Evolutionary conservation across 1,284 basidiomycete genomes (phyloP).

Genomic region (Apiotrichum porosum): DNA sequence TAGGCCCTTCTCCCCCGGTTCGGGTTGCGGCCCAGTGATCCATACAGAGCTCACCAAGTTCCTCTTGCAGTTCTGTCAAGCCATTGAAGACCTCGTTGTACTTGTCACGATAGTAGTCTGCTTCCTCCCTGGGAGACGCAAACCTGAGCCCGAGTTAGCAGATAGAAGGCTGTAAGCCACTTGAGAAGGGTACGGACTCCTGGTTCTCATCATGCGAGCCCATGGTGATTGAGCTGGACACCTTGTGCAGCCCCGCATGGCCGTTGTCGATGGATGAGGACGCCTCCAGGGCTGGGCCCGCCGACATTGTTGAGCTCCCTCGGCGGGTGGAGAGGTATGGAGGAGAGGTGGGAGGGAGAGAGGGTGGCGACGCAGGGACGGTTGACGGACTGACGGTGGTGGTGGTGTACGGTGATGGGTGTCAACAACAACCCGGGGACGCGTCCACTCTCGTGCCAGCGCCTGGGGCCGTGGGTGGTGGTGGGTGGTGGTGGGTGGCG

Average conservation of each 20-base stretch:
- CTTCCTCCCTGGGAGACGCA: conserved; percentile 44
- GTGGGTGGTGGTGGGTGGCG: too few relatives aligned
- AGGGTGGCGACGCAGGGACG: too few relatives aligned
- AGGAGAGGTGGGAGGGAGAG: background rate
- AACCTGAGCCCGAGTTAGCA: too few relatives aligned
- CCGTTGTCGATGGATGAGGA: background rate
- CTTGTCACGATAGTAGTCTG: conserved; percentile 69
- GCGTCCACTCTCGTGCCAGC: background rate
- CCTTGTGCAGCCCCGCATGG: conserved; percentile 19
- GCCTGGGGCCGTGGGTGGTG: too few relatives aligned
- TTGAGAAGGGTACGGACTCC: too few relatives aligned
- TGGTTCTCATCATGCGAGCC: too few relatives aligned
- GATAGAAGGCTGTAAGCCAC: too few relatives aligned
- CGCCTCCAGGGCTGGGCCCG: background rate
- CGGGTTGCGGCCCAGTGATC: background rate
- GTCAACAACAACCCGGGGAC: background rate
- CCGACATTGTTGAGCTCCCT: conserved; percentile 6
- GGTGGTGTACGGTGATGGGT: background rate
- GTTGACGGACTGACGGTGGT: background rate
- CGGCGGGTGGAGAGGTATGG: background rate
- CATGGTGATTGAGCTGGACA: background rate
- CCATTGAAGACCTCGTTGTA: conserved; percentile 76
- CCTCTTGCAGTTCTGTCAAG: too few relatives aligned
- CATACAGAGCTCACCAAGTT: conserved; percentile 65
- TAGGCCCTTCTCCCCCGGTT: too few relatives aligned